phyloP scores from a whole-genome alignment of 371 early-diverging fungal species.

The Haplosporangium sp. region DNA sequence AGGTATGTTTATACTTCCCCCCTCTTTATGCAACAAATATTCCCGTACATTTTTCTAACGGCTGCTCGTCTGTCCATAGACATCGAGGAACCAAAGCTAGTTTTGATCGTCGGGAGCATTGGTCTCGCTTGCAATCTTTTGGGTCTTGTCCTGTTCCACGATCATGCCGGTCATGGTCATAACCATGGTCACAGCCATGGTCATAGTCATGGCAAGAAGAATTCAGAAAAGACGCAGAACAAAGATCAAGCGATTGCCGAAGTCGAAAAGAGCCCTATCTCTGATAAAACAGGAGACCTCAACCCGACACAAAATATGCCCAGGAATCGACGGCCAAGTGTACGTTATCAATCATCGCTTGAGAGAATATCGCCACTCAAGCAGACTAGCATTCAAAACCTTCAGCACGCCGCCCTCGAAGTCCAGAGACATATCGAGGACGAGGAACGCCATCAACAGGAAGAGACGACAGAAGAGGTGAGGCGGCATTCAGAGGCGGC shows the following conservation, averaged over 20 bases:
- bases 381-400: constrained; percentile 27
- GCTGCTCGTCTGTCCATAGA: constrained; percentile 35
- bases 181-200: constrained; percentile 55
- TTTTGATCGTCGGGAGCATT: constrained; percentile 84
- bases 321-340: neutral
- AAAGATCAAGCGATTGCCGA: neutral
- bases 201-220: constrained; percentile 53
- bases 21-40: neutral
- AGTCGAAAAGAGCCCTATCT: neutral
- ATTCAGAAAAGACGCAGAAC: neutral
- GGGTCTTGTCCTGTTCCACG: constrained; percentile 85
- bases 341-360: constrained; percentile 26
- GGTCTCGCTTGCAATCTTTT: constrained; percentile 89
- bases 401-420: constrained; percentile 30
- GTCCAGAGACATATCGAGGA: constrained; percentile 33
- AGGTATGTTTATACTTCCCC: constrained; percentile 39
- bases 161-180: constrained; percentile 53
- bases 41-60: constrained; percentile 2
- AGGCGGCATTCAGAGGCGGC: neutral
- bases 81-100: constrained; percentile 78
- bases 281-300: neutral
- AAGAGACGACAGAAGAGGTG: constrained; percentile 7
- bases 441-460: constrained; percentile 23
- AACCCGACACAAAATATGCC: constrained; percentile 1
- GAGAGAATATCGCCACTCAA: constrained; percentile 38